phyloP scores from a whole-genome alignment of 2,329 filamentous ascomycete genomes.

The Helminthosporium solani region DNA sequence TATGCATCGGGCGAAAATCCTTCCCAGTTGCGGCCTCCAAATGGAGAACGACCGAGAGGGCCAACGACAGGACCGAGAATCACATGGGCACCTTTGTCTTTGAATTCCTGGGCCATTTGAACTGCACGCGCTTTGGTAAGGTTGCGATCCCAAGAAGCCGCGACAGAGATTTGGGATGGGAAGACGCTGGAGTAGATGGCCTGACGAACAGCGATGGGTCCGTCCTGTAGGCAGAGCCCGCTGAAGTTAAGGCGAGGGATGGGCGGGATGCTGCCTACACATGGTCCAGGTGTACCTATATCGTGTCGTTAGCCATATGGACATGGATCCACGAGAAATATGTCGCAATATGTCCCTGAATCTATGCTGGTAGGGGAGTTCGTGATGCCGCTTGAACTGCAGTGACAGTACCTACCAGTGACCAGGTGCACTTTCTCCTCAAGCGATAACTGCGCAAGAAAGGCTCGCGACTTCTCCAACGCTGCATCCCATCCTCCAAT shows the following conservation, averaged over 20 bases:
- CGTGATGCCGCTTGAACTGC: not conserved
- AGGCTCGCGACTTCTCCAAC: conserved; percentile 34
- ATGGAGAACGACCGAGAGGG: conserved; percentile 43
- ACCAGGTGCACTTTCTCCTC: conserved; percentile 40
- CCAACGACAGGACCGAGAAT: conserved; percentile 53
- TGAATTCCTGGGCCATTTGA: conserved; percentile 35
- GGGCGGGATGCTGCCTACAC: conserved; percentile 35
- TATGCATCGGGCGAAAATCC: conserved; percentile 46
- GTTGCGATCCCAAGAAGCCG: conserved; percentile 43
- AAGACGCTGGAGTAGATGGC: conserved; percentile 37
- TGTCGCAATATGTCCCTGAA: no score
- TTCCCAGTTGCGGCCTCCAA: conserved; percentile 49
- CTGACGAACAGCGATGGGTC: conserved; percentile 37
- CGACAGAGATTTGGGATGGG: conserved; percentile 40
- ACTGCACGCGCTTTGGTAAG: conserved; percentile 36
- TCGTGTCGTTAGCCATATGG: not conserved
- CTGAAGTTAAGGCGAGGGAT: conserved; percentile 43
- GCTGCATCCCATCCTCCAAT: conserved; percentile 36
- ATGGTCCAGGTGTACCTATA: conserved; percentile 26
- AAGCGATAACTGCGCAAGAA: conserved; percentile 30
- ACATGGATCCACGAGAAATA: no score
- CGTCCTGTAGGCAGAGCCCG: conserved; percentile 46
- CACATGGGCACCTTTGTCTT: conserved; percentile 43
- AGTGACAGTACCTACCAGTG: conserved; percentile 23
- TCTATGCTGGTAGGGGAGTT: no score